Evolutionary conservation across 2,329 filamentous ascomycete species (phyloP), one percentile per base, ranked within the genome.

Genomic region (Alternaria consortialis): DNA sequence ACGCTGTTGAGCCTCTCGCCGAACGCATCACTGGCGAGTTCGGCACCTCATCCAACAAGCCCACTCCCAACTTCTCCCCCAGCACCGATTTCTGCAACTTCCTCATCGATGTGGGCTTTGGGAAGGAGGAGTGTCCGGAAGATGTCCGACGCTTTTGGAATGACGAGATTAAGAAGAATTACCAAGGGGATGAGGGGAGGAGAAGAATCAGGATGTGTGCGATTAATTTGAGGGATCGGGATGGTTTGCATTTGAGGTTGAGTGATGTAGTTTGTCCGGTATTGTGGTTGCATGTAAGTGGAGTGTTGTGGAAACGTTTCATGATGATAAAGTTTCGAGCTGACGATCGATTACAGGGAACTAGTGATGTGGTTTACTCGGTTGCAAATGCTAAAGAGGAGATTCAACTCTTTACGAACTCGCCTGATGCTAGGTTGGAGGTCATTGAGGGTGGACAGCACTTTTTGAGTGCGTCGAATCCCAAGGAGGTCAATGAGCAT

Each of bases 221-320:
- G 1, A 82, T 84, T 56, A 84, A 83, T 60, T 67, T 86, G 23
- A 66, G 77, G 15, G 82, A 84, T 54, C 73, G 84, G 2, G 85
- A 85, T 71, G 81, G 82, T 1, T 63, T 87, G 65, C 78, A 82
- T 58, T 66, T 75, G 5, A 67, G 84, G 7, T 59, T 85, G 31
- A 75, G 71, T 3, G 83, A 86, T 71, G 74, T 86, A 4, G 71
- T 66, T 44, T 85, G 84, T 71, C 84, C 84, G 0, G 83, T 86
- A 2, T 66, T 82, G 48, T 85, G 84, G 84, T 59, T 86, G 59
- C 81, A 83, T 69, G 80, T 77, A 50, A 70, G 75, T 68, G 46
- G 13, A 25, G 12, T 23, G 32, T 5, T 7, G 17, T 31, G 1
- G 2, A 12, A 43, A 43, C 20, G 40, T 25, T 43, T 47, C 27